Evolutionary conservation across 2,329 filamentous ascomycete species (phyloP).

Genomic region (Colletotrichum coccodes): DNA sequence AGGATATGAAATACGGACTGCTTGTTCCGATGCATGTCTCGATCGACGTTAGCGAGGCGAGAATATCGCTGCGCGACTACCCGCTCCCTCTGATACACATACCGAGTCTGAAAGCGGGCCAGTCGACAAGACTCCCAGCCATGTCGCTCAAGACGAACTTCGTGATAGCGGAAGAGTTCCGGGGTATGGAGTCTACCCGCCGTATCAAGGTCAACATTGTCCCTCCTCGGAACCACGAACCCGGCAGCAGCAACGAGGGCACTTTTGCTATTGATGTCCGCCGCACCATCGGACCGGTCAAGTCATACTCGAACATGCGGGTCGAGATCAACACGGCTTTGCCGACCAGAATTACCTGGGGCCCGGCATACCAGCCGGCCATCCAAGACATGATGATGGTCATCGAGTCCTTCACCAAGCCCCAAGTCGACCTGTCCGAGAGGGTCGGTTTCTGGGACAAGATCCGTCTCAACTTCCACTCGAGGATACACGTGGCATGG

Average conservation of each 20-base stretch:
- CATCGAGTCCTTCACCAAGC: constrained; percentile 96
- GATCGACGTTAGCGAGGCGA: constrained; percentile 89
- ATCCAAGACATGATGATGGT: constrained; percentile 99
- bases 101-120: constrained; percentile 80
- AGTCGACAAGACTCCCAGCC: constrained; percentile 83
- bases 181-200: constrained; percentile 81
- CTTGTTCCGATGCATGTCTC: constrained; percentile 91
- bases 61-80: constrained; percentile 90
- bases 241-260: constrained; percentile 64
- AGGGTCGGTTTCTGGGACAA: constrained; percentile 99
- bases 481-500: constrained; percentile 88
- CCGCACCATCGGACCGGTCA: constrained; percentile 92
- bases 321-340: constrained; percentile 93
- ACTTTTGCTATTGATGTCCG: constrained; percentile 87
- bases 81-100: constrained; percentile 92
- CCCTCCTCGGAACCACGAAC: constrained; percentile 72
- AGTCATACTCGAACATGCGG: constrained; percentile 93
- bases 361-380: constrained; percentile 95
- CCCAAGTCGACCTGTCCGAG: constrained; percentile 92
- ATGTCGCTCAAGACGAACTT: constrained; percentile 90
- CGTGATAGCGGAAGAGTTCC: constrained; percentile 93
- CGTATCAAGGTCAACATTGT: constrained; percentile 86
- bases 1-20: constrained; percentile 89
- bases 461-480: constrained; percentile 93
- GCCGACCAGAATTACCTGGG: constrained; percentile 95